Evolutionary conservation across 1,284 basidiomycete genomes (phyloP).

Genomic region (Vanrija pseudolonga): DNA sequence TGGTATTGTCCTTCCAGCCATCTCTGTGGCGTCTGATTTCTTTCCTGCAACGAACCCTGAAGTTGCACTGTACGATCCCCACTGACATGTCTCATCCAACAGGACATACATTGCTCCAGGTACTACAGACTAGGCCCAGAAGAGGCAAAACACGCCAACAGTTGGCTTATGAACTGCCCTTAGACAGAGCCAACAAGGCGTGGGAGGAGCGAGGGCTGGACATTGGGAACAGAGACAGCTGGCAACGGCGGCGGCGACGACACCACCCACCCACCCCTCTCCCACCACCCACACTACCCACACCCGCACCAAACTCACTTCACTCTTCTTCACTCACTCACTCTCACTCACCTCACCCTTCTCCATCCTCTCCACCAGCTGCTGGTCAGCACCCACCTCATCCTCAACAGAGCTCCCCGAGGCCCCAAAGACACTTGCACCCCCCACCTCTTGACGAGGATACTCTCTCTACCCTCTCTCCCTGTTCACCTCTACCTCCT

Average conservation of each 20-base stretch:
- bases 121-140: too few relatives aligned
- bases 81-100: too few relatives aligned
- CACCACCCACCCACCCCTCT: neutral
- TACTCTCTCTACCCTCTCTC: conserved; percentile 5
- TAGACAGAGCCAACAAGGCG: neutral
- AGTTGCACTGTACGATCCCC: too few relatives aligned
- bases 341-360: conserved; percentile 1
- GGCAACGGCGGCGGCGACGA: neutral
- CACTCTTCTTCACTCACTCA: conserved; percentile 1
- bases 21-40: conserved; percentile 6
- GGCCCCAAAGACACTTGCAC: neutral
- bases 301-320: conserved; percentile 7
- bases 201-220: neutral
- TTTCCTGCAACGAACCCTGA: neutral
- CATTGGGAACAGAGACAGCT: neutral
- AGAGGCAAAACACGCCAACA: too few relatives aligned
- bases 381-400: conserved; percentile 30
- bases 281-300: conserved; percentile 1
- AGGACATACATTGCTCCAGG: too few relatives aligned
- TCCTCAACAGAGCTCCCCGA: conserved; percentile 19
- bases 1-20: neutral
- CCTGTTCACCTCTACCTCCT: neutral
- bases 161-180: too few relatives aligned
- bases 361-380: conserved; percentile 17
- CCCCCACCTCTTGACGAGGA: conserved; percentile 14